Evolutionary conservation across 1,139 yeast species (phyloP).

Genomic region (Diutina scorzettiae): DNA sequence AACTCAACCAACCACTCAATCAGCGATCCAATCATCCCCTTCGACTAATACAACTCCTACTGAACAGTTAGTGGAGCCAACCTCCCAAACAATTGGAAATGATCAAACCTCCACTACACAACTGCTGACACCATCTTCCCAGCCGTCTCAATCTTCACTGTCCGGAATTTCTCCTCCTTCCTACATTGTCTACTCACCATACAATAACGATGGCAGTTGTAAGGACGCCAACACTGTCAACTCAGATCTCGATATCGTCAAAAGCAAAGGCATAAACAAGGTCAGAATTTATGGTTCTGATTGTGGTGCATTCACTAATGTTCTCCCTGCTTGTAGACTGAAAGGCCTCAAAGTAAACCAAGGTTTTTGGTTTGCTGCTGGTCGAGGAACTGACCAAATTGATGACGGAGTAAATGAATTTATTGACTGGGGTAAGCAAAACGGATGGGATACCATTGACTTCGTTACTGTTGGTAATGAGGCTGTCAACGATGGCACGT

Average conservation of each 20-base stretch:
- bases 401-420: constrained; percentile 46
- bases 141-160: too few species aligned
- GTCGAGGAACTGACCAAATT: constrained; percentile 55
- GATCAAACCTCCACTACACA: too few species aligned
- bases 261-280: constrained; percentile 46
- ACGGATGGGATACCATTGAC: constrained; percentile 60
- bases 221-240: constrained; percentile 42
- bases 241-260: constrained; percentile 48
- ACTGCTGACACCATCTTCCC: too few species aligned
- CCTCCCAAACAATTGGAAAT: too few species aligned
- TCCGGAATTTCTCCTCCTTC: constrained; percentile 9
- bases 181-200: constrained; percentile 56
- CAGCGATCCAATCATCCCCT: too few species aligned
- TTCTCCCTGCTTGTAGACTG: constrained; percentile 46
- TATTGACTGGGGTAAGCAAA: constrained; percentile 37
- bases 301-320: constrained; percentile 56
- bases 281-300: constrained; percentile 81
- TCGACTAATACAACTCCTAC: too few species aligned
- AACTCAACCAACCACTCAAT: not conserved
- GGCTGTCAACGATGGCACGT: constrained; percentile 55
- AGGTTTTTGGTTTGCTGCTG: constrained; percentile 65
- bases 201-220: constrained; percentile 55
- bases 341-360: constrained; percentile 69
- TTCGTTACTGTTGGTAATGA: constrained; percentile 80
- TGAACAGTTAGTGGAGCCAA: too few species aligned